These are phyloP conservation scores for Cyclospora cayetanensis DNA, from an alignment of 169 alveolate species.

Conservation along the genomic window DNA sequence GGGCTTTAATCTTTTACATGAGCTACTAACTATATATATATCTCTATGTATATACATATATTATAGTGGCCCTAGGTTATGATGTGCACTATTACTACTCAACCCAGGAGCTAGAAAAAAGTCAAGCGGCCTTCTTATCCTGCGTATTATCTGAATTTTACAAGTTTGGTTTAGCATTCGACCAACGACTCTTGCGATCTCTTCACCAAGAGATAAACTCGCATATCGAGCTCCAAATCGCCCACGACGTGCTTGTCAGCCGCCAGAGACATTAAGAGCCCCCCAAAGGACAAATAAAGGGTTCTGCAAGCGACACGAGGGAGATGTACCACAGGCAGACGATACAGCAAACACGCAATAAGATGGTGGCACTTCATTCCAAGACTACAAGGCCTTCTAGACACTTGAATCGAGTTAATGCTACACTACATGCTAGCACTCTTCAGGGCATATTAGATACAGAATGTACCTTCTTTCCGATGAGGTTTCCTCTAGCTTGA, in stretches of 20 bases:
- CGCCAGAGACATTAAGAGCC: constrained; percentile 90
- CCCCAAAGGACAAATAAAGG: constrained; percentile 91
- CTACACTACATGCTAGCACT: too few species aligned
- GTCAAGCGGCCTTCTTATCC: too few species aligned
- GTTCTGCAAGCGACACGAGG: constrained; percentile 71
- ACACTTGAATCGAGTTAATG: not conserved
- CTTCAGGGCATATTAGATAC: too few species aligned
- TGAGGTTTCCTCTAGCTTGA: constrained; percentile 90
- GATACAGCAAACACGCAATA: not conserved
- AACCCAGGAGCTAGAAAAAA: too few species aligned
- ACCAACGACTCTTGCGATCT: constrained; percentile 31
- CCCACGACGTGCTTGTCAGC: constrained; percentile 93
- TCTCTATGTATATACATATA: too few species aligned
- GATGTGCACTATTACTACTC: too few species aligned
- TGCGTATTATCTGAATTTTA: too few species aligned
- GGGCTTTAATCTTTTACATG: too few species aligned
- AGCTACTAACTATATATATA: too few species aligned
- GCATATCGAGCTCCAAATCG: constrained; percentile 90
- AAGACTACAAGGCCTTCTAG: not conserved
- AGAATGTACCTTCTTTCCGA: constrained; percentile 87
- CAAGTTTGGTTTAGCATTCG: not conserved
- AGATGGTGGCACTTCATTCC: not conserved
- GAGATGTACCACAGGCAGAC: not conserved
- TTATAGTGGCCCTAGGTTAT: too few species aligned
- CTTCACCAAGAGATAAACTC: constrained; percentile 84